Base-by-base conservation (phyloP, 805 yeast genomes). In the Suhomyces emberorum region DNA sequence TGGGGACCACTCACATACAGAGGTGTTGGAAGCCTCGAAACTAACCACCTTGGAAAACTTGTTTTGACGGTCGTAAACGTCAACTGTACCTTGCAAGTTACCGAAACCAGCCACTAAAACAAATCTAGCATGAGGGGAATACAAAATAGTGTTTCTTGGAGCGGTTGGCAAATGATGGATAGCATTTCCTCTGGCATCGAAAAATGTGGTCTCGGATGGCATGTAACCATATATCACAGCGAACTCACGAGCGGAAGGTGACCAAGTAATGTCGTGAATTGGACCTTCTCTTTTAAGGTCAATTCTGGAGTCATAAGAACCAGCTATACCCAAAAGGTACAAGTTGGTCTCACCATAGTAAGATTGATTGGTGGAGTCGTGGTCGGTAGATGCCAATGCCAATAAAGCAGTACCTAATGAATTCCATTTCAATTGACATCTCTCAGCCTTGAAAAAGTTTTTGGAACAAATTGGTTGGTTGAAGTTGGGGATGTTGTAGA, bases 1-100 rank as follows among this genome's bases (percentile, higher is more conserved):
- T 7, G 99, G 99, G 2, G 95, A 81, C 98, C 98, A 93, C 59
- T 86, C 87, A 60, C 96, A 91, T 30, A 83, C 95, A n/a, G 95
- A 83, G 11, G 98, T 88, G 67, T 93, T 95, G 30, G 96, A 68
- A 10, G 98, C 98, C 55, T 87, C 86, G 54, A 93, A 83, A 14
- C 86, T 74, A 15, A 88, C 72, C 35, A 93, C 77, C 59, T 86
- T 85, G 38, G 72, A 65, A 60, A 88, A 91, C 61, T 85, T 83
- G 56, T 83, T 80, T 59, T 81, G 87, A 57, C 97, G 84, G 68
- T 93, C 98, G 57, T 88, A 81, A 43, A 93, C 83, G 59, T 95
- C 98, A 40, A 93, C 95, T 11, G 89, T 79, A 43, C 99, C 99
- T 68, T 91, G 97, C 59, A 93, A 76, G 63, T 93, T 93, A 52